Conservation (phyloP, 768 basidiomycete species). For the Dictyophora rubrovolvata region DNA sequence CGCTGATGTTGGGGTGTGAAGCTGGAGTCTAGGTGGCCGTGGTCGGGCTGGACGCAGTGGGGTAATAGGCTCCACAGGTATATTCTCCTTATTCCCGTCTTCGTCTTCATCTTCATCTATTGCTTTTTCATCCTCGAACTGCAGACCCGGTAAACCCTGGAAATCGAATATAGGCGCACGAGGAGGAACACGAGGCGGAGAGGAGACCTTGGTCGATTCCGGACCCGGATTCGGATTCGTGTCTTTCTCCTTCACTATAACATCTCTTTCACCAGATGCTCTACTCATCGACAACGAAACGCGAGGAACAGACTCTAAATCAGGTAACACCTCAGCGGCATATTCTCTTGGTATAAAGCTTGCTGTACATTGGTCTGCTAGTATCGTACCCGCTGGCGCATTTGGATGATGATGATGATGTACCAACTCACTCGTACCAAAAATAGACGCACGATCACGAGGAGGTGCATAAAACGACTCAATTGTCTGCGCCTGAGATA, state of each 20-base stretch:
- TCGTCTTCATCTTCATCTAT: not conserved
- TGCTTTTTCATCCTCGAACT: not conserved
- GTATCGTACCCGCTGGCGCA: not conserved
- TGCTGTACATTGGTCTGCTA: not conserved
- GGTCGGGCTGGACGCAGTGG: not conserved
- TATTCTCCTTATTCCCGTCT: no score
- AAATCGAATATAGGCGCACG: slow-evolving; percentile 5
- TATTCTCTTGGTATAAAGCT: slow-evolving; percentile 3
- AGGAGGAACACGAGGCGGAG: slow-evolving; percentile 11
- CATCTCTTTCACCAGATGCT: not conserved
- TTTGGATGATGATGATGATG: not conserved
- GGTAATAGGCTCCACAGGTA: no score
- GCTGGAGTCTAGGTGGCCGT: not conserved
- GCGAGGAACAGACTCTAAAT: not conserved
- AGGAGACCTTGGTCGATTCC: slow-evolving; percentile 9
- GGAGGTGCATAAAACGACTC: not conserved
- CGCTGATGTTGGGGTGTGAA: not conserved
- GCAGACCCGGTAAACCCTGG: not conserved
- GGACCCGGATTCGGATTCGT: slow-evolving; percentile 25
- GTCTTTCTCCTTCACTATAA: not conserved
- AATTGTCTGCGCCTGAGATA: not conserved
- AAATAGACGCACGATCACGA: not conserved
- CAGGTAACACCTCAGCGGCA: not conserved
- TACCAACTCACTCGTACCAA: not conserved
- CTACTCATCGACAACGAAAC: not conserved